Evolutionary conservation across 441 rosid genomes (phyloP).

Genomic region (Sinapis alba): DNA sequence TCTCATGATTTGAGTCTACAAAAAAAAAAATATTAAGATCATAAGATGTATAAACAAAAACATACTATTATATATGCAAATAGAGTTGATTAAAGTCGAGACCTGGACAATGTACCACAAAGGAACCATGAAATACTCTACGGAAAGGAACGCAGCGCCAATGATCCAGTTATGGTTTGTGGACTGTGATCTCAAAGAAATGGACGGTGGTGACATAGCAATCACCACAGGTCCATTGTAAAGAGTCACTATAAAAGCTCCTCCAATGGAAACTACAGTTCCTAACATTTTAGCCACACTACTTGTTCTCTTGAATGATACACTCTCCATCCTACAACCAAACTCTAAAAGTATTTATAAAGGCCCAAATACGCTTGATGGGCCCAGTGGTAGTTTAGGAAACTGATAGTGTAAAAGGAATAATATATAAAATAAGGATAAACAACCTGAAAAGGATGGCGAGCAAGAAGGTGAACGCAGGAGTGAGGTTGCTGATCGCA

Average conservation of each 20-base stretch:
- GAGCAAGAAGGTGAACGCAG: constrained; percentile 66
- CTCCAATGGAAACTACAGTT: constrained; percentile 54
- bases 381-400: constrained; percentile 17
- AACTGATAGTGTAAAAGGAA: constrained; percentile 26
- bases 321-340: constrained; percentile 62
- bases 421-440: background rate
- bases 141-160: constrained; percentile 62
- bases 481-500: constrained; percentile 68
- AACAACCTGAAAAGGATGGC: constrained; percentile 63
- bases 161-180: constrained; percentile 53
- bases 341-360: background rate
- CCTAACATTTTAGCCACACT: constrained; percentile 66
- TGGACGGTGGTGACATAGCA: constrained; percentile 30
- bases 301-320: constrained; percentile 52
- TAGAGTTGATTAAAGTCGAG: background rate
- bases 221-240: constrained; percentile 51
- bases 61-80: background rate
- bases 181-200: constrained; percentile 32
- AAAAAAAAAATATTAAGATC: background rate
- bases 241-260: constrained; percentile 63
- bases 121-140: constrained; percentile 62
- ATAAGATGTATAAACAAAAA: background rate
- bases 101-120: constrained; percentile 85
- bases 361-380: constrained; percentile 12
- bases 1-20: constrained; percentile 68